phyloP scores from a whole-genome alignment of 2,329 filamentous ascomycete genomes.

The Colletotrichum incanum region DNA sequence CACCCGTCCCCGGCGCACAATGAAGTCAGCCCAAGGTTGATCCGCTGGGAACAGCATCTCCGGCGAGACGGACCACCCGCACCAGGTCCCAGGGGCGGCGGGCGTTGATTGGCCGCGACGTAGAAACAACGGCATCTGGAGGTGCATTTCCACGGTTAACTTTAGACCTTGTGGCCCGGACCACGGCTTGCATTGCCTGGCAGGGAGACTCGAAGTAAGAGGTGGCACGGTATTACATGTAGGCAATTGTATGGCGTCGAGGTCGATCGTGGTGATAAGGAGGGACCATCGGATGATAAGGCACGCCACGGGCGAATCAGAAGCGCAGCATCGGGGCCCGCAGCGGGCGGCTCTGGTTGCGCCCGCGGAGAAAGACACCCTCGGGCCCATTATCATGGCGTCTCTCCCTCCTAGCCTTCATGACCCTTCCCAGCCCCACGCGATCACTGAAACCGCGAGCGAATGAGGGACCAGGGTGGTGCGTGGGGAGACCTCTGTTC shows the following conservation, averaged over 20 bases:
- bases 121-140: constrained; percentile 14
- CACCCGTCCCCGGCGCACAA: constrained; percentile 20
- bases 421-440: constrained; percentile 3
- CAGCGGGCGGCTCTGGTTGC: constrained; percentile 38
- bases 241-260: constrained; percentile 7
- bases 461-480: background rate
- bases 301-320: constrained; percentile 17
- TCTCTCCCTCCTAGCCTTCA: background rate
- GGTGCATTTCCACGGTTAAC: constrained; percentile 36
- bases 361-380: constrained; percentile 37
- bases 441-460: constrained; percentile 2
- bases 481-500: constrained; percentile 25
- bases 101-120: constrained; percentile 25
- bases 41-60: constrained; percentile 42
- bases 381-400: constrained; percentile 6
- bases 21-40: constrained; percentile 34
- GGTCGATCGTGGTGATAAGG: constrained; percentile 16
- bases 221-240: constrained; percentile 23
- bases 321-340: constrained; percentile 4
- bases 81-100: constrained; percentile 8
- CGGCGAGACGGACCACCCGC: constrained; percentile 21
- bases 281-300: constrained; percentile 40
- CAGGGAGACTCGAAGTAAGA: constrained; percentile 14
- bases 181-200: constrained; percentile 7
- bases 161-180: constrained; percentile 28